These are phyloP conservation scores for Rhytidhysteron rufulum DNA, from an alignment of 2,329 filamentous ascomycete species.

Conservation along the genomic window DNA sequence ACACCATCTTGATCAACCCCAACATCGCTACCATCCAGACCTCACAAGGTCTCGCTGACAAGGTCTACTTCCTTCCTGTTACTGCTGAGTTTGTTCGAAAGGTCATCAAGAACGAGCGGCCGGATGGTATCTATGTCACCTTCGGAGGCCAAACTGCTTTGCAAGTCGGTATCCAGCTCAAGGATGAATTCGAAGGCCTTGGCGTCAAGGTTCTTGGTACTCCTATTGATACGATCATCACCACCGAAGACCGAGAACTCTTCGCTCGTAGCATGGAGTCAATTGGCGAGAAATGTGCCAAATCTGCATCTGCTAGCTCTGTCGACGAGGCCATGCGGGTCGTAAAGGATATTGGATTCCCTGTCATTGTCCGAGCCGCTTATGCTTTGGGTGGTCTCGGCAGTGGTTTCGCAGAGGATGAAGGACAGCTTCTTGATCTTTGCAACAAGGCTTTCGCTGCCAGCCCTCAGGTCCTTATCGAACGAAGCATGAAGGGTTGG, in stretches of 20 bases:
- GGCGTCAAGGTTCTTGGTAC: slow-evolving; percentile 95
- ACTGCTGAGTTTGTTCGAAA: slow-evolving; percentile 97
- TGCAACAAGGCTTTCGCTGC: slow-evolving; percentile 94
- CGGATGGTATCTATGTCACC: slow-evolving; percentile 95
- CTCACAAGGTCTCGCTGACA: slow-evolving; percentile 94
- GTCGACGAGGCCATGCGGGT: slow-evolving; percentile 84
- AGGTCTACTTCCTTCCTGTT: slow-evolving; percentile 97
- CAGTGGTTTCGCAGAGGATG: slow-evolving; percentile 90
- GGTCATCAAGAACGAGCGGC: slow-evolving; percentile 90
- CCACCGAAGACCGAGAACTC: slow-evolving; percentile 94
- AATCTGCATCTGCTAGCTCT: slow-evolving; percentile 87
- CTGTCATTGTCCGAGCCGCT: slow-evolving; percentile 93
- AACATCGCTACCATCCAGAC: slow-evolving; percentile 99
- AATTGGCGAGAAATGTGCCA: slow-evolving; percentile 95
- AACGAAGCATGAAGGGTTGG: slow-evolving; percentile 99
- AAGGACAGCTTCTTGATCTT: slow-evolving; percentile 75
- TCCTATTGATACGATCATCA: slow-evolving; percentile 96
- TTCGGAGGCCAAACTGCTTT: slow-evolving; percentile 97
- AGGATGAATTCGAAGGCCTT: slow-evolving; percentile 90
- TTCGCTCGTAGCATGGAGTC: slow-evolving; percentile 98
- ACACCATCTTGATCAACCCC: slow-evolving; percentile 96
- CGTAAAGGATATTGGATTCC: slow-evolving; percentile 89
- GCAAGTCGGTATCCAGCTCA: slow-evolving; percentile 94
- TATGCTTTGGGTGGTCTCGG: slow-evolving; percentile 94
- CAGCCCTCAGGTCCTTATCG: slow-evolving; percentile 92